Evolutionary conservation across 2,329 filamentous ascomycete genomes (phyloP).

Genomic region (Cytospora mali): DNA sequence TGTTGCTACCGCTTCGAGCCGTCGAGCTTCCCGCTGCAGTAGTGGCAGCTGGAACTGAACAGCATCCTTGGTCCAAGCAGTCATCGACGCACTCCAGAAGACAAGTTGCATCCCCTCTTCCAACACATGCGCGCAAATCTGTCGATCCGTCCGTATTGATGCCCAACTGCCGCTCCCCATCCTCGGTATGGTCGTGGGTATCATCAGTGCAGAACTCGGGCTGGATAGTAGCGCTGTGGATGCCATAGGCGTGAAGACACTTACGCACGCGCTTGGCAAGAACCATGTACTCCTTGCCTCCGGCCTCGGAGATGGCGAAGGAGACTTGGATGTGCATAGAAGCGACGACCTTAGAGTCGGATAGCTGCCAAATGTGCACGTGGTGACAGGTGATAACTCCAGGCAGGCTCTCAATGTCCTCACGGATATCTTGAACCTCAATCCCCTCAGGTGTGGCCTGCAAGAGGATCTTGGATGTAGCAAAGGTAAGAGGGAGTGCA

Average conservation of each 20-base stretch:
- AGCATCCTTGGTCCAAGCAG: conserved; percentile 51
- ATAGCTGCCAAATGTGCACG: conserved; percentile 96
- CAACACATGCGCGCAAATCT: conserved; percentile 27
- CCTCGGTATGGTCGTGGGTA: conserved; percentile 44
- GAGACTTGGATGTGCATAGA: conserved; percentile 91
- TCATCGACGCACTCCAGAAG: conserved; percentile 57
- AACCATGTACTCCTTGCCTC: conserved; percentile 83
- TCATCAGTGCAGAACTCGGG: conserved; percentile 75
- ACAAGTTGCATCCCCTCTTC: conserved; percentile 41
- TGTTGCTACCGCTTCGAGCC: conserved; percentile 38
- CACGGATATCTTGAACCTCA: conserved; percentile 84
- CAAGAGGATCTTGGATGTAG: conserved; percentile 83
- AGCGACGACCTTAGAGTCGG: conserved; percentile 90
- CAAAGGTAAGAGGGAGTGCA: conserved; percentile 76
- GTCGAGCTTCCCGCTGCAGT: conserved; percentile 34
- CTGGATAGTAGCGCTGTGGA: conserved; percentile 96
- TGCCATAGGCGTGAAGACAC: conserved; percentile 93
- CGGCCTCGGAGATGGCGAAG: conserved; percentile 84
- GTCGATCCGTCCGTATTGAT: conserved; percentile 42
- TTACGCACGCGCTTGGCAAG: conserved; percentile 79
- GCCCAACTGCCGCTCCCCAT: conserved; percentile 30
- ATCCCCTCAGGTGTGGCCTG: conserved; percentile 92
- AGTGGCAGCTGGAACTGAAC: conserved; percentile 34
- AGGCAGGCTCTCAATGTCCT: conserved; percentile 83
- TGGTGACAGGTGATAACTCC: conserved; percentile 93